Conservation (phyloP, 1,284 basidiomycete species). For the Irpex rosettiformis region DNA sequence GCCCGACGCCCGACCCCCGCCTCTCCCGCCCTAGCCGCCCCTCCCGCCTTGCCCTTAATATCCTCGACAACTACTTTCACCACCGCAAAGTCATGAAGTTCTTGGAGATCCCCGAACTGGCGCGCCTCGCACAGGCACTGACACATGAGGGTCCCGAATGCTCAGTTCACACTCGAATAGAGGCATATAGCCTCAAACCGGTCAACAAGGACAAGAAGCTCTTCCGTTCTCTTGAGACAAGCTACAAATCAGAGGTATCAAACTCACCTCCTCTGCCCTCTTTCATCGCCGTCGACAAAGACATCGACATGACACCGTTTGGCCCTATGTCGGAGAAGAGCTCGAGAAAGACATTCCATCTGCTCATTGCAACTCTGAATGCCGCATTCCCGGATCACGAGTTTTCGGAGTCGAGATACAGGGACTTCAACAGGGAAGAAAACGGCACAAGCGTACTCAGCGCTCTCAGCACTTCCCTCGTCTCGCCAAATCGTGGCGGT, state of each 20-base stretch:
- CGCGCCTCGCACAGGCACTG: constrained; percentile 78
- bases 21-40: not conserved
- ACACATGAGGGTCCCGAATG: constrained; percentile 87
- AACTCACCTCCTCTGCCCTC: constrained; percentile 69
- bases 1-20: not conserved
- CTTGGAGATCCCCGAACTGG: constrained; percentile 82
- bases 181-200: constrained; percentile 98
- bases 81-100: constrained; percentile 69
- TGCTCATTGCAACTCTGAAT: constrained; percentile 96
- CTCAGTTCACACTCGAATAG: constrained; percentile 88
- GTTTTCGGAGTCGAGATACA: constrained; percentile 90
- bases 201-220: constrained; percentile 96
- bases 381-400: constrained; percentile 97
- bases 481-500: constrained; percentile 62
- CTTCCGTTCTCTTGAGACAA: constrained; percentile 87
- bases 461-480: constrained; percentile 75
- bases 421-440: constrained; percentile 86
- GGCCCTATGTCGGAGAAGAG: constrained; percentile 73
- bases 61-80: not conserved
- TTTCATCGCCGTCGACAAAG: constrained; percentile 62
- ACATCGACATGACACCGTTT: constrained; percentile 70
- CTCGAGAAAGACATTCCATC: constrained; percentile 86
- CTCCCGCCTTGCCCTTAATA: not conserved
- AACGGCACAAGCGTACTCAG: constrained; percentile 76
- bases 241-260: constrained; percentile 76